These are phyloP conservation scores for Heterobasidion parviporum DNA, from an alignment of 1,284 basidiomycete species.

Conservation along the genomic window DNA sequence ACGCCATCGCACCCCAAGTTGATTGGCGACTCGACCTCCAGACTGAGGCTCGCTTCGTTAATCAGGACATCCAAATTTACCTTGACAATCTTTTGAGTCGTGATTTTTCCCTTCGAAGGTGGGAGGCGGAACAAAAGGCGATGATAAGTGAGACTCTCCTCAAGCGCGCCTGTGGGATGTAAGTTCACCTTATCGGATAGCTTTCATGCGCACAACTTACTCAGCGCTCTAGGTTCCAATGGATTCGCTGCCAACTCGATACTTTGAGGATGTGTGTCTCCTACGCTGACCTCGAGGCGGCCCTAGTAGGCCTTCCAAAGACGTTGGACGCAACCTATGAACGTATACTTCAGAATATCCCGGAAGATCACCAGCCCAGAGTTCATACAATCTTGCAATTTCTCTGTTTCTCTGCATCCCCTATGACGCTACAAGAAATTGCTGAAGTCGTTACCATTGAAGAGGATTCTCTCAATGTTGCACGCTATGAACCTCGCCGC, in stretches of 20 bases:
- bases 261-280: not conserved
- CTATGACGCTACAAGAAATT: not conserved
- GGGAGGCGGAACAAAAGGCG: not conserved
- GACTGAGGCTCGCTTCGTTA: not conserved
- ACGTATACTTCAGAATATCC: not conserved
- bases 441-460: not conserved
- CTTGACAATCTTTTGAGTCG: not conserved
- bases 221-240: not conserved
- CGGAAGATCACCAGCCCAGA: not conserved
- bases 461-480: not conserved
- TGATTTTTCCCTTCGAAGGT: not conserved
- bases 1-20: not conserved
- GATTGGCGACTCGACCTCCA: no score
- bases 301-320: not conserved
- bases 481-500: no score
- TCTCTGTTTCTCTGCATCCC: not conserved
- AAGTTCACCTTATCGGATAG: not conserved
- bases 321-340: slow-evolving; percentile 5
- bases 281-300: not conserved
- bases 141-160: not conserved
- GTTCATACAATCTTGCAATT: slow-evolving; percentile 4
- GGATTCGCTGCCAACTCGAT: slow-evolving; percentile 1
- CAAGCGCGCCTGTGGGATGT: not conserved
- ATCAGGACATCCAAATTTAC: not conserved
- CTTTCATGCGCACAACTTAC: not conserved